Conservation (phyloP, 768 basidiomycete genomes). For the Xanthoconium purpureum region DNA sequence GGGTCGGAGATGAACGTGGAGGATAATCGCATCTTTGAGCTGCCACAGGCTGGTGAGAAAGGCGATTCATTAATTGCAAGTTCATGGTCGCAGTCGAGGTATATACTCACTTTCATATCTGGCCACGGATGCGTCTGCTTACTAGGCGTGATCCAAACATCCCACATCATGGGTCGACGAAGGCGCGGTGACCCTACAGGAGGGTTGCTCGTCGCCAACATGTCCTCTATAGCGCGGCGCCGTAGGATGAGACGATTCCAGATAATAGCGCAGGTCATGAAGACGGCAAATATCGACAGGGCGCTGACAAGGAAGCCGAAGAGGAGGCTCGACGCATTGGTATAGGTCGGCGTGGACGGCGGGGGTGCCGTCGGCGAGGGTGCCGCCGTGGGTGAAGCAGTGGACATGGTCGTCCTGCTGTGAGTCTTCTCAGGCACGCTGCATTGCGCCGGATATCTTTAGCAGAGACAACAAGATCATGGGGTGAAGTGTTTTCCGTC, state of each 20-base stretch:
- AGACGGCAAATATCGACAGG: slow-evolving; percentile 30
- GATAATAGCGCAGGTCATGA: slow-evolving; percentile 28
- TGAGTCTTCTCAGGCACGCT: slow-evolving; percentile 14
- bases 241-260: slow-evolving; percentile 34
- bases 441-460: neutral
- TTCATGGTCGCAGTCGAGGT: slow-evolving; percentile 18
- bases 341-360: neutral
- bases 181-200: neutral
- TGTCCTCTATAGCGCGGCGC: slow-evolving; percentile 27
- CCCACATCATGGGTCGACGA: slow-evolving; percentile 24
- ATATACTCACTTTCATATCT: slow-evolving; percentile 21
- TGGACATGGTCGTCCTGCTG: slow-evolving; percentile 20
- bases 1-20: neutral
- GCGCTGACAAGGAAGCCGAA: slow-evolving; percentile 33
- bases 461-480: neutral
- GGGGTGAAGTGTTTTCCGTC: neutral
- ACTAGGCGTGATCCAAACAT: slow-evolving; percentile 15
- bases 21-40: slow-evolving; percentile 5
- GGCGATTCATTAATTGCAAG: neutral
- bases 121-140: slow-evolving; percentile 8
- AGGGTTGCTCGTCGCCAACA: slow-evolving; percentile 1
- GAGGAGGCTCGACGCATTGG: slow-evolving; percentile 24
- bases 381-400: slow-evolving; percentile 7
- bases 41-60: slow-evolving; percentile 24
- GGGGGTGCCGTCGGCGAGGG: neutral